phyloP scores from a whole-genome alignment of 306 rosid genomes.

The Astragalus membranaceus region DNA sequence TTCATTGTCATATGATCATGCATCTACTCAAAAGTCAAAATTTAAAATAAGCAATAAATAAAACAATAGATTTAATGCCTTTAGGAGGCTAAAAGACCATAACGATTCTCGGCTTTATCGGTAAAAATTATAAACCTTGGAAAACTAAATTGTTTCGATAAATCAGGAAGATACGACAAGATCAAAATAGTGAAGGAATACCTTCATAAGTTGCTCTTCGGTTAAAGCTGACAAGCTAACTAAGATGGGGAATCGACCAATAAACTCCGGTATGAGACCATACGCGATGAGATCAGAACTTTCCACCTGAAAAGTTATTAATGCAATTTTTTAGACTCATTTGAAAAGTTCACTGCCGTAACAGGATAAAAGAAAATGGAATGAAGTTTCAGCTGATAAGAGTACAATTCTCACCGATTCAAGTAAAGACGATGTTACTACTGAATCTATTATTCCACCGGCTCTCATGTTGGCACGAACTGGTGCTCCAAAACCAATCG shows the following conservation, averaged over 20 bases:
- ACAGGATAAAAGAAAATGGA: neutral
- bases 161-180: neutral
- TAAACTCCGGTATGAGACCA: constrained; percentile 98
- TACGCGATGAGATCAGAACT: constrained; percentile 93
- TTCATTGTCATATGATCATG: constrained; percentile 11
- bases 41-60: neutral
- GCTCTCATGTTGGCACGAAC: constrained; percentile 91
- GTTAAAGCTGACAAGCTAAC: constrained; percentile 87
- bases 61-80: too few species aligned
- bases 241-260: constrained; percentile 92
- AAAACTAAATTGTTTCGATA: neutral
- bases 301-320: constrained; percentile 69
- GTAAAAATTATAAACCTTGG: neutral
- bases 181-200: constrained; percentile 24
- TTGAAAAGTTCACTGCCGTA: too few species aligned
- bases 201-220: constrained; percentile 92
- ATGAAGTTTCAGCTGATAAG: neutral
- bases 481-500: constrained; percentile 97
- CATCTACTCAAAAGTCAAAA: neutral
- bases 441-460: constrained; percentile 52
- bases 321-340: constrained; percentile 16
- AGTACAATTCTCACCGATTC: constrained; percentile 57
- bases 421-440: constrained; percentile 76
- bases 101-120: neutral
- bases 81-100: constrained; percentile 6